Conservation (phyloP, 1,139 yeast genomes). For the Lodderomyces margitis region DNA sequence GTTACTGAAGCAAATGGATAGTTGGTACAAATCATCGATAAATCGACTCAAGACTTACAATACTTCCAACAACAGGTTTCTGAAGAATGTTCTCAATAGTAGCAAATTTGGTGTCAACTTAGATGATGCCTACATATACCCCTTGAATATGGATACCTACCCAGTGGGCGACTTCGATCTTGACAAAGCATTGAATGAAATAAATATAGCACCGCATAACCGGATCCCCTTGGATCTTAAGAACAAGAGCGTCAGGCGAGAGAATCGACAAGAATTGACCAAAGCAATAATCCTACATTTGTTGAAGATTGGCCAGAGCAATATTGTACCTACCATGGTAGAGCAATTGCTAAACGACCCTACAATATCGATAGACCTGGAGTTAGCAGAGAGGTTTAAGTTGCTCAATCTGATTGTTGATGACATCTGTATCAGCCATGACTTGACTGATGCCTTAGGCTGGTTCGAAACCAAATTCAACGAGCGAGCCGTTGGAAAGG, state of each 20-base stretch:
- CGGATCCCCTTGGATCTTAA: constrained; percentile 12
- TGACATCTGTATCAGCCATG: constrained; percentile 34
- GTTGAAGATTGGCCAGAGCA: constrained; percentile 43
- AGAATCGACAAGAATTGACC: constrained; percentile 35
- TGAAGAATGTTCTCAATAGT: constrained; percentile 34
- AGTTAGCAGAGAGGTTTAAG: constrained; percentile 27
- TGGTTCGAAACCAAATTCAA: constrained; percentile 36
- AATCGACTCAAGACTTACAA: constrained; percentile 36
- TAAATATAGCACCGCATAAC: background rate
- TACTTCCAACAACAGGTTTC: constrained; percentile 35
- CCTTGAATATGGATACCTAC: constrained; percentile 32
- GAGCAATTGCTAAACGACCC: constrained; percentile 21
- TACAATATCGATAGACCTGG: constrained; percentile 22
- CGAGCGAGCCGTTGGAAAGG: constrained; percentile 9
- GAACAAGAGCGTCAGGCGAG: constrained; percentile 19
- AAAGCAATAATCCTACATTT: constrained; percentile 43
- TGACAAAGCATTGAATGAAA: background rate
- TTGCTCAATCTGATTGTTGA: constrained; percentile 36
- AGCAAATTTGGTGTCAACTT: constrained; percentile 31
- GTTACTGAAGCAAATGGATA: constrained; percentile 14
- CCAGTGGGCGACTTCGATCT: constrained; percentile 21
- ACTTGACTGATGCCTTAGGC: constrained; percentile 30
- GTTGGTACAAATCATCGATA: constrained; percentile 42
- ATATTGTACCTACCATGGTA: constrained; percentile 32
- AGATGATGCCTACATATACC: constrained; percentile 47